Base-by-base conservation (phyloP, 2,329 filamentous ascomycete species). In the Coniochaeta sp. region DNA sequence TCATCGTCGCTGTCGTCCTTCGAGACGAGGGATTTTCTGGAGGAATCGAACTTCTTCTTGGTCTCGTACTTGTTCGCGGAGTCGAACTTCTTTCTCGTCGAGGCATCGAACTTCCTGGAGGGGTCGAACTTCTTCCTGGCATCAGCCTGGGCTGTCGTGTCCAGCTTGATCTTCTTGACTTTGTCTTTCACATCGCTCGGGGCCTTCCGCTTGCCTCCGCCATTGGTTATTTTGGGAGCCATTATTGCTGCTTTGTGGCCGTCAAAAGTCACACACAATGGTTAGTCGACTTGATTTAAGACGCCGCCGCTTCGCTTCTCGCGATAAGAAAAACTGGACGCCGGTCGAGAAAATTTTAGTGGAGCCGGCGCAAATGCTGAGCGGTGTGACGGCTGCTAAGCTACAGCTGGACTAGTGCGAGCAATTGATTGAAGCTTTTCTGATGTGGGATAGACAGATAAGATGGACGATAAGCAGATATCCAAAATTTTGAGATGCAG, bases 11-110 rank as follows among this genome's bases (percentile, higher is more conserved):
- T 72, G 62, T 52, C 47, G 22, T 52, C 47, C 16, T 52, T 52
- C 24, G 47, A 52, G 22, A 52, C 73, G 54, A 68, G 67, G 22
- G 66, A 63, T 61, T 74, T 72, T 61, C 70, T 65, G 24, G 63
- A 66, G 12, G 67, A 65, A 26, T 57, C 69, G 4, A 81, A 67
- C 65, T 78, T 78, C 70, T 87, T 87, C 71, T 85, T 85, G 43
- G 70, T 12, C 47, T 52, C 22, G 58, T 68, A 67, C 61, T 61
- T 65, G 52, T 60, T 66, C 28, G 60, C 61, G 44, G 36, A 36
- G 59, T 61, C 62, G 40, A 44, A 52, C 14, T 11, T 26, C 26
- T 52, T 52, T 24, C 47, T 31, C 14, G 19, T 52, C n/a, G 47
- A 52, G 47, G 47, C 47, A 22, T 52, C 47, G 26, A 52, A 52